Base-by-base conservation (phyloP, 345 rosid species). In the Arabis hirsuta region DNA sequence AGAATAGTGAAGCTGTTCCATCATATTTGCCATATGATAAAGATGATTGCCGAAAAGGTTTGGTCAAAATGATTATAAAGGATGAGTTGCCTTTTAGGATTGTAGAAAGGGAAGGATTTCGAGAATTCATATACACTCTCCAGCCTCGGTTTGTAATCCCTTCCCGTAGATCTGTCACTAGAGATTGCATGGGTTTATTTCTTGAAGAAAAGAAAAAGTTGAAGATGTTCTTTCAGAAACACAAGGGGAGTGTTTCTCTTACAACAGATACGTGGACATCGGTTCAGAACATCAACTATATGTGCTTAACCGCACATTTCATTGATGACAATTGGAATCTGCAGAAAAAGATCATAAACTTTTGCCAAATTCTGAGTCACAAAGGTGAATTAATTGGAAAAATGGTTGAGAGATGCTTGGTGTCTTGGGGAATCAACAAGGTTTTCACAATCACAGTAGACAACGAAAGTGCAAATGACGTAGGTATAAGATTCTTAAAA, bases 381-480 rank as follows among this genome's bases (percentile, higher is more conserved):
- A 55, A 42, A 14, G 29, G 65, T 1, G 56, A 69, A 11, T 3
- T 56, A 0, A 62, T 79, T 9, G 78, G 55, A 2, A 64, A 73
- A 11, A 10, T 42, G 32, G 0, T 69, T 3, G 78, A 65, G n/a
- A 67, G 41, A 2, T 73, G 67, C 13, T 63, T 78, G 10, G 8
- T 53, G 16, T 19, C 24, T 38, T 79, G 65, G 73, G 70, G 54
- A 3, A 47, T 75, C 14, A 59, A 8, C 7, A 75, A 44, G 41
- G 62, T 74, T n/a, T 55, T 71, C 16, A 62, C 65, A 7, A 7
- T 80, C 0, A 71, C 46, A 0, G 10, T 50, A 14, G 78, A 71
- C 9, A 74, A 79, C 14, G 73, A 65, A 2, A 62, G 26, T 16
- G 8, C 69, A 12, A 71, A 65, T 65, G 73, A 80, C 6, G 65